Conservation (phyloP, 805 yeast genomes). For the Metschnikowia peoriensis region DNA sequence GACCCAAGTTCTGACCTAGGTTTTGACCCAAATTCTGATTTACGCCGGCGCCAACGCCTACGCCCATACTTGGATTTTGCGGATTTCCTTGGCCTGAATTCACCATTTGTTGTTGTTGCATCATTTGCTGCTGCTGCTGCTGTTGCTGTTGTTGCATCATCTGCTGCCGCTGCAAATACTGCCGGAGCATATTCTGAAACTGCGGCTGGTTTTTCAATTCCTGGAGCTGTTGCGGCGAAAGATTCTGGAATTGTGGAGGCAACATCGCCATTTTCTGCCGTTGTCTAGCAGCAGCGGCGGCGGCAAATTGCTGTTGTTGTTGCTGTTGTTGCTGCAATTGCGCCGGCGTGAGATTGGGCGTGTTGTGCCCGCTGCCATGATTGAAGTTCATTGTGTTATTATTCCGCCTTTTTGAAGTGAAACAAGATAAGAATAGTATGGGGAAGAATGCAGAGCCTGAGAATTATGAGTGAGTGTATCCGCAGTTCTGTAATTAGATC, state of each 20-base stretch:
- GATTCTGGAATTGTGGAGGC: constrained; percentile 27
- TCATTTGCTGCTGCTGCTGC: constrained; percentile 9
- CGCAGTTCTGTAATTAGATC: no score
- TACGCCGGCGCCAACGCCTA: neutral
- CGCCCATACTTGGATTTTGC: neutral
- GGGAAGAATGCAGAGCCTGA: neutral
- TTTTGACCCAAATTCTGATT: neutral
- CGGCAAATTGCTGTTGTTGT: constrained; percentile 10
- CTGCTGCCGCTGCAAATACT: constrained; percentile 42
- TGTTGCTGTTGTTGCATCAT: constrained; percentile 31
- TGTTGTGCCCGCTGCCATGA: constrained; percentile 7
- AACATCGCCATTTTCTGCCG: constrained; percentile 27
- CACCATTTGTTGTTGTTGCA: constrained; percentile 15
- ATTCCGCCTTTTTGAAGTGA: no score
- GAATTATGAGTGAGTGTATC: no score
- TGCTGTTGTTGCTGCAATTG: constrained; percentile 7
- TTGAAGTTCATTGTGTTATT: constrained; percentile 16
- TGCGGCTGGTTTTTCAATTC: constrained; percentile 44
- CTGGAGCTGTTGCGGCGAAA: constrained; percentile 43
- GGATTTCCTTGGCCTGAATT: constrained; percentile 1
- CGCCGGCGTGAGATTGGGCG: constrained; percentile 7
- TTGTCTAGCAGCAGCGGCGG: constrained; percentile 16
- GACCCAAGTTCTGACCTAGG: neutral
- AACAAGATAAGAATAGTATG: no score
- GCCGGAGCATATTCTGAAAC: constrained; percentile 39